Evolutionary conservation across 2,329 filamentous ascomycete genomes (phyloP), one percentile per base, ranked within the genome.

Genomic region (Fusarium sp.): DNA sequence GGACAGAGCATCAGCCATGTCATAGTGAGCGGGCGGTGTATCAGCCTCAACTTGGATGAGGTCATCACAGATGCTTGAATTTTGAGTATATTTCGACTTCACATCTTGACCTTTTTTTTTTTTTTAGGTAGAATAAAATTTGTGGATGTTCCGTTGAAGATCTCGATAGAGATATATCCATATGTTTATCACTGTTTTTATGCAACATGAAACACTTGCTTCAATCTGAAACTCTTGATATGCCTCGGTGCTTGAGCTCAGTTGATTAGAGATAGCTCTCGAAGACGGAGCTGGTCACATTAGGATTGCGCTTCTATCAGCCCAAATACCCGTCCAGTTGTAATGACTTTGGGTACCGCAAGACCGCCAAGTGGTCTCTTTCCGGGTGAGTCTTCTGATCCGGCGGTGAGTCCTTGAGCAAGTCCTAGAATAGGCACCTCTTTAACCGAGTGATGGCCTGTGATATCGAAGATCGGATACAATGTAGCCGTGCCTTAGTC

Each of bases 1-100:
- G 41, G 54, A 57, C 39, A 58, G 39, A 22, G 31, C 41, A 50
- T 50, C 55, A 50, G 41, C 24, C 39, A 47, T 57, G 54, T 18
- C 33, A 54, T 58, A 48, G 30, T 18, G 39, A 39, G 51, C 15
- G 45, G 44, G 66, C 66, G 70, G 70, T 71, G 68, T 59, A 71
- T 69, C 44, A 68, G 58, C 50, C 48, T 51, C 65, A 69, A 53
- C 45, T 48, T 68, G 38, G 60, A 77, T 77, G 75, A 77, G 75
- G 75, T 74, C 75, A 77, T 77, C 36, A 55, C 38, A 35, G 62
- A 65, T 56, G 50, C 36, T 66, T 59, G 31, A 35, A 35, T 45
- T 22, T 18, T 20, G 20, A 68, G 60, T 47, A 62, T 75, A 73
- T 71, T 75, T 64, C 14, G 28, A 75, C 72, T 41, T 63, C 62